Conservation (phyloP, 2,329 filamentous ascomycete species). For the Amauroascus niger region DNA sequence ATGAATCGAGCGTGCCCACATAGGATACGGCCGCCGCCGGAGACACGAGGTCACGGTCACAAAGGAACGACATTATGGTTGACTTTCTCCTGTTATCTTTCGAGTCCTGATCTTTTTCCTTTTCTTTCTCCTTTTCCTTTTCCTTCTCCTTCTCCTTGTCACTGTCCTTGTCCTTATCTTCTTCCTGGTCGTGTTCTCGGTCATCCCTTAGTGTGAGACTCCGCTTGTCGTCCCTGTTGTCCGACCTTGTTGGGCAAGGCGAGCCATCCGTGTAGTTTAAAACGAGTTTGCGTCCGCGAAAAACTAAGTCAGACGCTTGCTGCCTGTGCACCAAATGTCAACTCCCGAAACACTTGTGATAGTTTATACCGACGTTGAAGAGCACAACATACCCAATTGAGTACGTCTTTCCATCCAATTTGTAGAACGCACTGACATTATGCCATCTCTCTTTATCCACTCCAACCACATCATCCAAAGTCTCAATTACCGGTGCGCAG, state of each 20-base stretch:
- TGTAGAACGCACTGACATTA: conserved; percentile 44
- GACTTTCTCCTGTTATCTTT: conserved; percentile 67
- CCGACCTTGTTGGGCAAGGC: conserved; percentile 44
- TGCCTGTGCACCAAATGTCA: conserved; percentile 25
- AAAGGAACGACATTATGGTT: conserved; percentile 84
- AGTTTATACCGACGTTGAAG: not conserved
- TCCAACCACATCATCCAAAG: conserved; percentile 39
- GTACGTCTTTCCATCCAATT: conserved; percentile 35
- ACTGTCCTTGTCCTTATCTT: conserved; percentile 30
- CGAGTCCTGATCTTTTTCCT: too few species aligned
- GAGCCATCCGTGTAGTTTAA: conserved; percentile 70
- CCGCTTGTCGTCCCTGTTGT: conserved; percentile 12
- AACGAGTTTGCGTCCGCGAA: conserved; percentile 52
- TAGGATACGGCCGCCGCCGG: conserved; percentile 67
- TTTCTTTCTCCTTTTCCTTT: conserved; percentile 12
- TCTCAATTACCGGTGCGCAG: conserved; percentile 42
- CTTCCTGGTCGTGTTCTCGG: conserved; percentile 24
- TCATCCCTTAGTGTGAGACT: conserved; percentile 17
- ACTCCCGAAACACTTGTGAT: not conserved
- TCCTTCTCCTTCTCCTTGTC: conserved; percentile 25
- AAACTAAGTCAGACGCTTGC: conserved; percentile 38
- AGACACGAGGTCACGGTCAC: conserved; percentile 68
- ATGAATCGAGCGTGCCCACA: conserved; percentile 80
- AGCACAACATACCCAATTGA: conserved; percentile 37
- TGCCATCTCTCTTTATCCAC: conserved; percentile 33